A percentile compares a stretch with the other conserved stretches of the same genome.
These are phyloP conservation scores for Rhizopogon roseolus DNA, from an alignment of 768 basidiomycete genomes.

Conservation along the genomic window DNA sequence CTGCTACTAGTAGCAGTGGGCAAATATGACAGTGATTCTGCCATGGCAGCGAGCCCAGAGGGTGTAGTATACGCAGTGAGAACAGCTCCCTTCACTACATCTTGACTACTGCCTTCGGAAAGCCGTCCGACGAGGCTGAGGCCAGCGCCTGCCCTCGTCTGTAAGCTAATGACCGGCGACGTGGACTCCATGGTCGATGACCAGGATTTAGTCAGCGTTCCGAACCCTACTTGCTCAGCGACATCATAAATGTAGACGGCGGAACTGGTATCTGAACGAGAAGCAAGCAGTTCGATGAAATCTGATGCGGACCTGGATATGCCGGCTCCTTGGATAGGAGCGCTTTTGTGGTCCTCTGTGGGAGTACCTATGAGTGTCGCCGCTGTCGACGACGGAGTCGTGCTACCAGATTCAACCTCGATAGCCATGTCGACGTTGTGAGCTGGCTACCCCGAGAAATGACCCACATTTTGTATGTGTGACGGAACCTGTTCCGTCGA, in stretches of 20 bases:
- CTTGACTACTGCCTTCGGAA: slow-evolving; percentile 73
- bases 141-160: slow-evolving; percentile 84
- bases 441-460: neutral
- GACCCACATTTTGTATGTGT: neutral
- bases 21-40: slow-evolving; percentile 68
- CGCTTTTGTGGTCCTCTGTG: slow-evolving; percentile 25
- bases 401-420: slow-evolving; percentile 17
- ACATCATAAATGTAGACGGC: slow-evolving; percentile 79
- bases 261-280: slow-evolving; percentile 51
- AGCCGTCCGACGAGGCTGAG: slow-evolving; percentile 73
- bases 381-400: slow-evolving; percentile 24
- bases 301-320: slow-evolving; percentile 45
- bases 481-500: slow-evolving; percentile 16
- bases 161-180: slow-evolving; percentile 60
- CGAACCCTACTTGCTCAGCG: slow-evolving; percentile 81
- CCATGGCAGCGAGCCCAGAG: slow-evolving; percentile 79
- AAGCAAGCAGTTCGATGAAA: slow-evolving; percentile 65
- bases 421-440: slow-evolving; percentile 15
- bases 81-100: slow-evolving; percentile 52
- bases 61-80: slow-evolving; percentile 83
- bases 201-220: slow-evolving; percentile 67
- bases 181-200: slow-evolving; percentile 35
- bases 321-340: slow-evolving; percentile 1
- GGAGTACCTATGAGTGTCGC: slow-evolving; percentile 29
- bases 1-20: slow-evolving; percentile 57